A percentile compares a stretch with the other conserved stretches of the same genome.
Evolutionary conservation across 179 eudicot species (phyloP).

Genomic region (Vitellaria paradoxa): DNA sequence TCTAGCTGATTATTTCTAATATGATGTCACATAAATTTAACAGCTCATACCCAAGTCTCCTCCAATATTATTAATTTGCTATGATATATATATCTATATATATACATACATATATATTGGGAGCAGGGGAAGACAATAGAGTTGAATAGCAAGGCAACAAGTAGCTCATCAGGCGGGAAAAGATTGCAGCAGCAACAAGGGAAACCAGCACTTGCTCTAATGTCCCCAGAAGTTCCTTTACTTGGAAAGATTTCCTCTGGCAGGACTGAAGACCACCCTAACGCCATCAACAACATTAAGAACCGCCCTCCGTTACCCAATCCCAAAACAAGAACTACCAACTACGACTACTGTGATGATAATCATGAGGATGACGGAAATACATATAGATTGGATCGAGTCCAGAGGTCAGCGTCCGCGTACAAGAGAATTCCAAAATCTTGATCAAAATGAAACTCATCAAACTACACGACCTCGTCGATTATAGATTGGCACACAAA

Average conservation of each 20-base stretch:
- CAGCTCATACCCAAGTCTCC: too few relatives aligned
- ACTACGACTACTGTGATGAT: background rate
- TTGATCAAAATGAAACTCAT: slow-evolving; percentile 19
- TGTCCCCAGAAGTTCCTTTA: slow-evolving; percentile 1
- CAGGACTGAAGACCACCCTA: slow-evolving; percentile 19
- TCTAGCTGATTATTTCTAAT: too few relatives aligned
- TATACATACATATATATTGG: slow-evolving; percentile 11
- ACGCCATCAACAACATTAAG: slow-evolving; percentile 25
- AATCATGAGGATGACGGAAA: background rate
- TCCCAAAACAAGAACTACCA: slow-evolving; percentile 14
- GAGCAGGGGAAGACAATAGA: slow-evolving; percentile 22
- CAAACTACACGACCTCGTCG: slow-evolving; percentile 9
- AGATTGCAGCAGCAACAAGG: slow-evolving; percentile 2
- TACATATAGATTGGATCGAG: slow-evolving; percentile 15
- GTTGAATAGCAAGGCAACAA: slow-evolving; percentile 21
- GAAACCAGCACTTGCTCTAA: background rate
- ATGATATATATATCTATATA: too few relatives aligned
- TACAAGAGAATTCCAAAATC: slow-evolving; percentile 29
- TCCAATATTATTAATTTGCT: too few relatives aligned
- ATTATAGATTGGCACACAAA: background rate
- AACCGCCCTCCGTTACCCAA: slow-evolving; percentile 33
- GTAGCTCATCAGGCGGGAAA: slow-evolving; percentile 15
- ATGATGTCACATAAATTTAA: too few relatives aligned
- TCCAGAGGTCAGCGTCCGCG: slow-evolving; percentile 32
- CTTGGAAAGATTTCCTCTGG: slow-evolving; percentile 9